A percentile compares a stretch with the other conserved stretches of the same genome.
Evolutionary conservation across 2,329 filamentous ascomycete species (phyloP).

Genomic region (Leptographium lundbergii): DNA sequence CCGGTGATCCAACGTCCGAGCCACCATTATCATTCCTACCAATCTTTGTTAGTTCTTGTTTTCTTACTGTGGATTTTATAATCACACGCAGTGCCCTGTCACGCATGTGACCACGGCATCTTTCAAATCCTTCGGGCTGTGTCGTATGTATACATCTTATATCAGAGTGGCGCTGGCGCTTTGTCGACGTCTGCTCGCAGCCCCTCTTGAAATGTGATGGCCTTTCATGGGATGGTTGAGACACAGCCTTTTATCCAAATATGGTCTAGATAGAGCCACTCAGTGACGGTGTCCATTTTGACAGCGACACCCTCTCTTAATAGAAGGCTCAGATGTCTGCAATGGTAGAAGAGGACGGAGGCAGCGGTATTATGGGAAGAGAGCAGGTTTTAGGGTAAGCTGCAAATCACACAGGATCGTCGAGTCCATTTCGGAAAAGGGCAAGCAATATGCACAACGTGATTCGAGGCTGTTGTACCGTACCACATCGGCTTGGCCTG

Average conservation of each 20-base stretch:
- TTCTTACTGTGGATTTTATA: not conserved
- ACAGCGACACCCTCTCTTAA: not conserved
- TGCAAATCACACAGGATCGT: not conserved
- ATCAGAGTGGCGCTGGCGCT: not conserved
- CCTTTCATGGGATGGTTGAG: not conserved
- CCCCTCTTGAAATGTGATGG: not conserved
- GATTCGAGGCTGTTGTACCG: not conserved
- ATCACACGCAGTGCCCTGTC: not conserved
- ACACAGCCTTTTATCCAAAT: not conserved
- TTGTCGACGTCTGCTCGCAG: not conserved
- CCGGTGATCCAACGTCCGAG: not conserved
- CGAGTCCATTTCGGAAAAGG: not conserved
- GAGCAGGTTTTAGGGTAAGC: not conserved
- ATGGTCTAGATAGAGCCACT: not conserved
- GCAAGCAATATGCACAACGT: not conserved
- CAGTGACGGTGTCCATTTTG: not conserved
- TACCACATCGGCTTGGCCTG: not conserved
- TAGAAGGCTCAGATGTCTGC: not conserved
- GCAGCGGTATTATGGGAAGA: not conserved
- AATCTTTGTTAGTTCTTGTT: not conserved
- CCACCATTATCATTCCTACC: not conserved
- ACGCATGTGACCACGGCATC: not conserved
- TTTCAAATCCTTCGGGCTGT: not conserved
- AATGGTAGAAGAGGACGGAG: not conserved
- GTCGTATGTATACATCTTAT: not conserved